Evolutionary conservation across 768 basidiomycete species (phyloP), one percentile per base, ranked within the genome.

Genomic region (Chlorophyllum brunneum): DNA sequence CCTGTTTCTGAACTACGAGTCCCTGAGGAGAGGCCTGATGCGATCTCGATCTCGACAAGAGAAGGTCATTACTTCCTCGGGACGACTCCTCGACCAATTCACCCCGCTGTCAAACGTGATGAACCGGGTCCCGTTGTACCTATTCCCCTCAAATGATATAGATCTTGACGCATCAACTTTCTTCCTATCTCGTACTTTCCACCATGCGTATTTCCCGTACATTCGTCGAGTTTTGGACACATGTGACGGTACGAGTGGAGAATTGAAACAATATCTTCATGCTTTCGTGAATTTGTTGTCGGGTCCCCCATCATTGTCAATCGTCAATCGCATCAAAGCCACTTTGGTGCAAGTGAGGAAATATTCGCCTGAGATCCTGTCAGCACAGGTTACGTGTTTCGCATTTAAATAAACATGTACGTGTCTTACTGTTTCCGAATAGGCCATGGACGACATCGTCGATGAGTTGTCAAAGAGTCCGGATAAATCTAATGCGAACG

Each of bases 81-180:
- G 76, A 7, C 65, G 67, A 34, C 55, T 63, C 44, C 62, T 82
- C 11, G 75, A 79, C 60, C 77, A 83, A 55, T 71, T 82, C 54
- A 76, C 77, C 29, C 59, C 63, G 1, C 67, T 77, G 31, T 77
- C 76, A 5, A 65, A 63, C 42, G 54, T 80, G 26, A 51, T 73
- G n/a, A 70, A 76, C 57, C 68, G 72, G 36, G 65, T 66, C 3
- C 70, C 73, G 18, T 61, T 73, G 33, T 52, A 74, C 13, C 44
- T 65, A 43, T 43, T 57, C 22, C 54, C 61, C 22, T 57, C 57
- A 5, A 48, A 56, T 33, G 34, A 40, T 34, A 48, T 55, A 51
- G 33, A 57, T 29, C 40, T 56, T 51, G 55, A 59, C 29, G 39
- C 63, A 26, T 56, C 58, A 57, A 50, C 65, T 45, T 65, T 69